Base-by-base conservation (phyloP, 106 monocot species). In the Dendrobium nobile region DNA sequence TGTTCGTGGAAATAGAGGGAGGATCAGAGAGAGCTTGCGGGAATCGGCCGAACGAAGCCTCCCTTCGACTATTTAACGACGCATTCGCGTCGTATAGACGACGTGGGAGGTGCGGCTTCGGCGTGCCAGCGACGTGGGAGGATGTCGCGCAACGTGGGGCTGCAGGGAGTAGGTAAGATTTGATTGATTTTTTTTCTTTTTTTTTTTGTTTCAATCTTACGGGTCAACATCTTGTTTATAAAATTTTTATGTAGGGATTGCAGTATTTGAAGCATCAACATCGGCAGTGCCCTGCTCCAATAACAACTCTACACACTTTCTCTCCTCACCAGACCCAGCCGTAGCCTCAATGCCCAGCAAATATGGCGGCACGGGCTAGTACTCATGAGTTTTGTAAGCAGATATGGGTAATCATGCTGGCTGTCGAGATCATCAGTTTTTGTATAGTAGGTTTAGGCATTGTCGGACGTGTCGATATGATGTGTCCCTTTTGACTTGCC, bases 221-320 rank as follows among this genome's bases (percentile, higher is more conserved):
- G n/a, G n/a, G n/a, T n/a, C n/a, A n/a, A n/a, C n/a, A 31, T 31
- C 31, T 31, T 31, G 31, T 31, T 31, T 31, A 31, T 31, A 1
- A 31, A 31, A 31, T 1, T 1, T 31, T 31, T 1, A 31, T 31
- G 1, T 31, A 31, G 31, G 31, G 31, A 31, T 31, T 99, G 41
- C 99, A 99, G 45, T 99, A 95, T 55, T 86, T 99, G 82, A 99
- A 99, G 85, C 93, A 99, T 44, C 99, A 99, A 54, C 99, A 95
- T 84, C 88, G 99, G 16, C 95, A 99, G 54, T 99, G 99, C 72
- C 93, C 99, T 41, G 95, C 93, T 73, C 95, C 95, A 15, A 93
- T 99, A 82, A 99, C 99, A 28, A 99, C 99, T 65, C 80, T 99
- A 26, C 99, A 93, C 99, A 41, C 95, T 99, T 42, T 99, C 95